Conservation (phyloP, 2,329 filamentous ascomycete species). For the Nannizzia gypsea region DNA sequence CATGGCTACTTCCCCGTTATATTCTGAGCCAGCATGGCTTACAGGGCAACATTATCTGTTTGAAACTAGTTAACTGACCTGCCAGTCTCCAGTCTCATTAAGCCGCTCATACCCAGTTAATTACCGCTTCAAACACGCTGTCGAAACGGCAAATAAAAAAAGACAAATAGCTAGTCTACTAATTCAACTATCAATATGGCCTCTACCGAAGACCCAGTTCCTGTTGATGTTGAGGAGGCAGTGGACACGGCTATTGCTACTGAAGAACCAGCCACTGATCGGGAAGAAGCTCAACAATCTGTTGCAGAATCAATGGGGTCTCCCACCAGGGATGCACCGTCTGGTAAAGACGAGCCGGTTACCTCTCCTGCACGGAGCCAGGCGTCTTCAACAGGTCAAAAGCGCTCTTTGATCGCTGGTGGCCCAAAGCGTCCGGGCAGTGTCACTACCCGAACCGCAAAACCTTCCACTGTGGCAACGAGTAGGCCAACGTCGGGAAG, state of each 20-base stretch:
- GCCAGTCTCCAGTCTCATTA: neutral
- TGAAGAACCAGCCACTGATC: neutral
- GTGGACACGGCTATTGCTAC: neutral
- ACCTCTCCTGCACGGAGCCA: slow-evolving; percentile 1
- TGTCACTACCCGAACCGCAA: slow-evolving; percentile 20
- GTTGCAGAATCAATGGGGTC: neutral
- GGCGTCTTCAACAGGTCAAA: slow-evolving; percentile 17
- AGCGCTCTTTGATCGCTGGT: slow-evolving; percentile 26
- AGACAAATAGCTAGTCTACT: neutral
- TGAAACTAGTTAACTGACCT: neutral
- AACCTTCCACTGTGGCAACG: slow-evolving; percentile 17
- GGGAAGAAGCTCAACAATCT: neutral
- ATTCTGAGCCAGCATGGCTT: neutral
- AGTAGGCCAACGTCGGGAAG: slow-evolving; percentile 24
- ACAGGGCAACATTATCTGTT: neutral
- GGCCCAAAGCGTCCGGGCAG: slow-evolving; percentile 24
- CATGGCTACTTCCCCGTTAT: neutral
- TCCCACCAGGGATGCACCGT: slow-evolving; percentile 23
- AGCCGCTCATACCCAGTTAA: neutral
- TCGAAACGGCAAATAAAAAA: neutral
- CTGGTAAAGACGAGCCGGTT: neutral
- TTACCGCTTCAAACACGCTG: neutral
- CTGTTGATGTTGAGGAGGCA: slow-evolving; percentile 19
- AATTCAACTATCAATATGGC: slow-evolving; percentile 3
- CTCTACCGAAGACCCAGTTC: slow-evolving; percentile 26